These are phyloP conservation scores for Reutealis trisperma DNA, from an alignment of 345 rosid genomes.

Conservation along the genomic window DNA sequence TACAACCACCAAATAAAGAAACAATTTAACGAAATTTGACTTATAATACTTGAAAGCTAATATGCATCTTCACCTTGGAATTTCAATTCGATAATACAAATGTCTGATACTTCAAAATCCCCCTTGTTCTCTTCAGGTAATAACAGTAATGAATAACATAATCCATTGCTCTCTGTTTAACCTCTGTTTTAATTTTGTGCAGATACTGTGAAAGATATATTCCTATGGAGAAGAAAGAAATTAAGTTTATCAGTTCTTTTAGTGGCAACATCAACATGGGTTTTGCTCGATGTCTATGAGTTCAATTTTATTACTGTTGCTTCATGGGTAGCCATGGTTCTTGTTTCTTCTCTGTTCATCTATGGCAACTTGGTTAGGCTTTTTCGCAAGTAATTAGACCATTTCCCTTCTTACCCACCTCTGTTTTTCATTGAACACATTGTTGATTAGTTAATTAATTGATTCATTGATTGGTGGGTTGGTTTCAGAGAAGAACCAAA, in stretches of 20 bases:
- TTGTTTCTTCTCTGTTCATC: slow-evolving; percentile 39
- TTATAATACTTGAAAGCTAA: background rate
- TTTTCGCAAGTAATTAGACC: slow-evolving; percentile 44
- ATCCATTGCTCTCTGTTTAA: background rate
- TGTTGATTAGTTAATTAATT: background rate
- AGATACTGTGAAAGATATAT: slow-evolving; percentile 36
- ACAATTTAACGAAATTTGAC: background rate
- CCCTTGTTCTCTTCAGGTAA: slow-evolving; percentile 9
- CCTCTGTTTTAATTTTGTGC: background rate
- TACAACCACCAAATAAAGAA: background rate
- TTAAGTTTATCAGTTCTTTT: slow-evolving; percentile 34
- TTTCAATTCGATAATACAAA: background rate
- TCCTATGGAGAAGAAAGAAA: slow-evolving; percentile 59
- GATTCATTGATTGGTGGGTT: background rate
- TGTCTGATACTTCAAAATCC: slow-evolving; percentile 7
- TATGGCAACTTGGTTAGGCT: slow-evolving; percentile 53
- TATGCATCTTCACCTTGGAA: background rate
- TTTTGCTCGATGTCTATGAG: slow-evolving; percentile 39
- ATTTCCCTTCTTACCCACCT: background rate
- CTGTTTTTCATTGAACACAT: too few species aligned
- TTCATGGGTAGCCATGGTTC: slow-evolving; percentile 44
- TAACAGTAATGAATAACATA: background rate
- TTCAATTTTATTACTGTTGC: slow-evolving; percentile 44
- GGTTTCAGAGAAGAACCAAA: slow-evolving; percentile 44
- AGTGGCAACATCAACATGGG: slow-evolving; percentile 45